These are phyloP conservation scores for Dorcoceras hygrometricum DNA, from an alignment of 257 asterid species.

Conservation along the genomic window DNA sequence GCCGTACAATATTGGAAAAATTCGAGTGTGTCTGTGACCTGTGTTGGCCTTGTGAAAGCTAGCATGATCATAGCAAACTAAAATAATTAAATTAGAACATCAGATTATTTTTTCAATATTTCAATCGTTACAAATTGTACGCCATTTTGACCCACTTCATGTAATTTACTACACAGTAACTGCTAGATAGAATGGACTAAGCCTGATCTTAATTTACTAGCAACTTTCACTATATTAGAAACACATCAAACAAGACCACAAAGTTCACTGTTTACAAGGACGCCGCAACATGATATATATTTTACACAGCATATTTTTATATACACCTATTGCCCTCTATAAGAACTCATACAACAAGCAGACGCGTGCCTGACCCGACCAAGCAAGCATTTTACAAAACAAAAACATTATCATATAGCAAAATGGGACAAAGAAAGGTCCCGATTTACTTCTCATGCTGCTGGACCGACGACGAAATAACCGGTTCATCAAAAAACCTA, in stretches of 20 bases:
- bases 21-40: no score
- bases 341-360: not conserved
- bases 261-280: no score
- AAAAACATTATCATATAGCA: not conserved
- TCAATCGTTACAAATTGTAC: not conserved
- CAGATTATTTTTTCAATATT: no score
- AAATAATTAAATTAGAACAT: no score
- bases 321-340: not conserved
- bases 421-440: not conserved
- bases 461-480: not conserved
- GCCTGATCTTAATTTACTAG: not conserved
- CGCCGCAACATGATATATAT: no score
- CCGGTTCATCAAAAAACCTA: slow-evolving; percentile 39
- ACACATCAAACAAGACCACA: not conserved
- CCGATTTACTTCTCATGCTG: slow-evolving; percentile 9
- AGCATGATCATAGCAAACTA: no score
- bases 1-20: no score
- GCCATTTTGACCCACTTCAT: not conserved
- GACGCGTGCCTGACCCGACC: not conserved
- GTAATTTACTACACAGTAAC: not conserved
- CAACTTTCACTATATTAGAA: not conserved
- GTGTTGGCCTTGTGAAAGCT: no score
- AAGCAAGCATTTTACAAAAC: slow-evolving; percentile 17
- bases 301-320: not conserved
- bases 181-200: not conserved